Evolutionary conservation across 169 alveolate genomes (phyloP).

Genomic region (Plasmodium yoelii): DNA sequence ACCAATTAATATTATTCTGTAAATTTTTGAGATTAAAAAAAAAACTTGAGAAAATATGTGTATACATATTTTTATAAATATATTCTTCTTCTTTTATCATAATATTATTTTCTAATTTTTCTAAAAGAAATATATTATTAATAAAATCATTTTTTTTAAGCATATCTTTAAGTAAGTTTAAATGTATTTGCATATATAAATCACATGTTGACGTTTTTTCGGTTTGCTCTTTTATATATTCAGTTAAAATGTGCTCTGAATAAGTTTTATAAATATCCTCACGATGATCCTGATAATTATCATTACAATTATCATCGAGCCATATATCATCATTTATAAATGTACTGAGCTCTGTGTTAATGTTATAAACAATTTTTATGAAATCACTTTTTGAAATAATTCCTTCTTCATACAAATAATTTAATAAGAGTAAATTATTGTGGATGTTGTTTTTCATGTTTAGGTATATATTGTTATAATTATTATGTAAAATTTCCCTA

Average conservation of each 20-base stretch:
- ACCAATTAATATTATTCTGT: constrained; percentile 17
- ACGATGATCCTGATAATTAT: background rate
- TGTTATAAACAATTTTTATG: constrained; percentile 36
- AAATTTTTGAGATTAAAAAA: constrained; percentile 24
- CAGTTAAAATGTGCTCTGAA: constrained; percentile 16
- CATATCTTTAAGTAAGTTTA: constrained; percentile 41
- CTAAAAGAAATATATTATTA: constrained; percentile 8
- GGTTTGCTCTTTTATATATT: constrained; percentile 36
- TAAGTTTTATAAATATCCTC: constrained; percentile 1
- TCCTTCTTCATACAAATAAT: constrained; percentile 62
- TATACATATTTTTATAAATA: constrained; percentile 16
- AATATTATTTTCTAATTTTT: constrained; percentile 22
- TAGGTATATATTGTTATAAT: constrained; percentile 37
- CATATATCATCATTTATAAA: background rate
- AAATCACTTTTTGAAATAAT: constrained; percentile 31
- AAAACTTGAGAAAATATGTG: constrained; percentile 24
- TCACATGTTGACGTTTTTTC: constrained; percentile 28
- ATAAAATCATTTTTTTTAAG: constrained; percentile 44
- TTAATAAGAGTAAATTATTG: constrained; percentile 36
- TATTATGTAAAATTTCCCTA: constrained; percentile 29
- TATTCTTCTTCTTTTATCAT: constrained; percentile 36
- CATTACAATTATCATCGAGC: background rate
- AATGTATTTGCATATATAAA: constrained; percentile 29
- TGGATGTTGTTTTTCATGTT: constrained; percentile 44
- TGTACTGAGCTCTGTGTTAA: constrained; percentile 15